Percentiles rank a stretch among this genome's conserved stretches.
phyloP scores from a whole-genome alignment of 768 basidiomycete species.

The Termitomyces sp. region DNA sequence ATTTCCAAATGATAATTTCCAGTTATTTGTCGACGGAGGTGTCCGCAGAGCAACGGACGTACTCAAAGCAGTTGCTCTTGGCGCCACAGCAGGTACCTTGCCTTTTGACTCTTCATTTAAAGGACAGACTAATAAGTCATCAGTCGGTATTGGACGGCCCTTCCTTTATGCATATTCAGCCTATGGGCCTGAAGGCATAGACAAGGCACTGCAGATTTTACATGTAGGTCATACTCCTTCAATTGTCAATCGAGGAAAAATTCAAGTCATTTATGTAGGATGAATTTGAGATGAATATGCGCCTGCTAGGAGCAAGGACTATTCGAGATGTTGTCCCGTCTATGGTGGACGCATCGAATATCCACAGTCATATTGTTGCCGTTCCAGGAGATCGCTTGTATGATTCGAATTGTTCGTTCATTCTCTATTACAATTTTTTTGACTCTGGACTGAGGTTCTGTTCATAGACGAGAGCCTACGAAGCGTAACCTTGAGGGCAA shows the following conservation, averaged over 20 bases:
- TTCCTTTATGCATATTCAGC: slow-evolving; percentile 87
- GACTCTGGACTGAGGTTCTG: neutral
- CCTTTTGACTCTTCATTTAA: slow-evolving; percentile 34
- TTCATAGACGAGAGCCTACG: slow-evolving; percentile 33
- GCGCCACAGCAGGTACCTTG: slow-evolving; percentile 74
- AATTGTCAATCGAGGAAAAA: neutral
- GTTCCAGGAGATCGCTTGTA: slow-evolving; percentile 77
- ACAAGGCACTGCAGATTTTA: slow-evolving; percentile 76
- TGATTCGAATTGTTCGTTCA: slow-evolving; percentile 71
- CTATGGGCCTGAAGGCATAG: slow-evolving; percentile 87
- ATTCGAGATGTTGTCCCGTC: slow-evolving; percentile 77
- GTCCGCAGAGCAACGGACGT: slow-evolving; percentile 89
- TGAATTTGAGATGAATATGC: slow-evolving; percentile 98
- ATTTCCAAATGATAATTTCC: slow-evolving; percentile 79
- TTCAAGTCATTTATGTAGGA: slow-evolving; percentile 50
- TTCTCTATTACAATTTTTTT: neutral
- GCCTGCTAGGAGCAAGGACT: slow-evolving; percentile 81
- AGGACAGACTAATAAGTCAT: slow-evolving; percentile 18
- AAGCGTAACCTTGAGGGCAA: slow-evolving; percentile 23
- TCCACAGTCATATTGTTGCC: slow-evolving; percentile 60
- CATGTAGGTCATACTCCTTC: slow-evolving; percentile 39
- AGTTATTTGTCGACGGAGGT: slow-evolving; percentile 92
- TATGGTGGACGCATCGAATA: slow-evolving; percentile 84
- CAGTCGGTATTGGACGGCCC: slow-evolving; percentile 81
- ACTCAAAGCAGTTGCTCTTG: slow-evolving; percentile 82